Evolutionary conservation across 129 eudicot species (phyloP).

Genomic region (Heracleum sosnowskyi): DNA sequence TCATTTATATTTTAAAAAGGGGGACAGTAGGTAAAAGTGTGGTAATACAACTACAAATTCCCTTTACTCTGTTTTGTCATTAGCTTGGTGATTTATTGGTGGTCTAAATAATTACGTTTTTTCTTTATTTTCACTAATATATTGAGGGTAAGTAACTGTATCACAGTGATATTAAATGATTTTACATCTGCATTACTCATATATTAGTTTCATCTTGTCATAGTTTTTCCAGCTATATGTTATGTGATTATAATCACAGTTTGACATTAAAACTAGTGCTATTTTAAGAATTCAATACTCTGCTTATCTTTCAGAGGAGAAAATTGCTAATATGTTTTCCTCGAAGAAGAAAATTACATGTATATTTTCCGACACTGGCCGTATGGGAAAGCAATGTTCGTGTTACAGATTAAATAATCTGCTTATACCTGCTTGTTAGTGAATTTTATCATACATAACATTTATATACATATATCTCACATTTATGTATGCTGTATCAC

Average conservation of each 20-base stretch:
- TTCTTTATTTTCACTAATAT: not conserved
- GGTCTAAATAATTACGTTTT: not conserved
- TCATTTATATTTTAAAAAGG: not conserved
- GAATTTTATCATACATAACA: not conserved
- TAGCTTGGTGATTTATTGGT: not conserved
- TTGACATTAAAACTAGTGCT: not conserved
- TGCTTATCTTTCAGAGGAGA: not conserved
- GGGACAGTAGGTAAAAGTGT: not conserved
- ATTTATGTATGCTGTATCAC: not conserved
- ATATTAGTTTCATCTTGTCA: not conserved
- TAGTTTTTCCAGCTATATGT: not conserved
- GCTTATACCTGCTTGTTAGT: not conserved
- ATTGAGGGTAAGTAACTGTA: not conserved
- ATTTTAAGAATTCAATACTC: not conserved
- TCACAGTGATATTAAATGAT: not conserved
- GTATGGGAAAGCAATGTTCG: not conserved
- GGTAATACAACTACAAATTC: not conserved
- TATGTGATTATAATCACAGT: not conserved
- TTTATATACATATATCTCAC: not conserved
- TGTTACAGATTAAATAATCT: not conserved
- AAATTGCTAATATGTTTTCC: not conserved
- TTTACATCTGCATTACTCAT: not conserved
- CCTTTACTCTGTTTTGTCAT: not conserved
- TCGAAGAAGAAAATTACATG: not conserved
- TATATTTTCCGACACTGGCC: not conserved